Conservation (phyloP, 148 eudicot genomes). For the Camellia lanceoleosa region DNA sequence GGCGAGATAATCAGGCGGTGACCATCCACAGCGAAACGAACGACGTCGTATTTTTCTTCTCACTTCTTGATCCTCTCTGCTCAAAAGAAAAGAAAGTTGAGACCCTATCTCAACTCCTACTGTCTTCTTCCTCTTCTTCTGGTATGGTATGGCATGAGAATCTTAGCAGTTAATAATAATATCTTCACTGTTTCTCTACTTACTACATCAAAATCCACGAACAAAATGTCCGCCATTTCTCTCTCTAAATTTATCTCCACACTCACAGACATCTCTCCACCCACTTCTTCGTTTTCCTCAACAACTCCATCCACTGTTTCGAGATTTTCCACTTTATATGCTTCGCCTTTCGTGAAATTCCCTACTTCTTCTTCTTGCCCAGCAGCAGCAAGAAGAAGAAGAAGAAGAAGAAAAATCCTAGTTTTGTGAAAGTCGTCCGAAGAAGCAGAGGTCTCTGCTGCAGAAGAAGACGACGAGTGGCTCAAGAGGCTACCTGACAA, state of each 20-base stretch:
- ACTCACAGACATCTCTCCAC: not conserved
- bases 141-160: too few species aligned
- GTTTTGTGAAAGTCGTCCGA: constrained; percentile 32
- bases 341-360: not conserved
- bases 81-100: too few species aligned
- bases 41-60: too few species aligned
- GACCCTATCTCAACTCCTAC: too few species aligned
- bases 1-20: too few species aligned
- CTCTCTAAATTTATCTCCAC: not conserved
- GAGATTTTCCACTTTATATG: not conserved
- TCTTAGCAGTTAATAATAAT: not conserved
- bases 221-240: not conserved
- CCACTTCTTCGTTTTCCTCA: not conserved
- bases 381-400: not conserved
- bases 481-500: constrained; percentile 71
- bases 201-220: not conserved
- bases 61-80: too few species aligned
- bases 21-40: too few species aligned
- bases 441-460: constrained; percentile 25
- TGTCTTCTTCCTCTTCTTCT: too few species aligned
- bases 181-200: not conserved
- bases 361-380: not conserved
- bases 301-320: not conserved
- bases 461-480: constrained; percentile 48
- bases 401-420: constrained; percentile 20